Evolutionary conservation across 768 basidiomycete genomes (phyloP).

Genomic region (Boletus eberwhitei): DNA sequence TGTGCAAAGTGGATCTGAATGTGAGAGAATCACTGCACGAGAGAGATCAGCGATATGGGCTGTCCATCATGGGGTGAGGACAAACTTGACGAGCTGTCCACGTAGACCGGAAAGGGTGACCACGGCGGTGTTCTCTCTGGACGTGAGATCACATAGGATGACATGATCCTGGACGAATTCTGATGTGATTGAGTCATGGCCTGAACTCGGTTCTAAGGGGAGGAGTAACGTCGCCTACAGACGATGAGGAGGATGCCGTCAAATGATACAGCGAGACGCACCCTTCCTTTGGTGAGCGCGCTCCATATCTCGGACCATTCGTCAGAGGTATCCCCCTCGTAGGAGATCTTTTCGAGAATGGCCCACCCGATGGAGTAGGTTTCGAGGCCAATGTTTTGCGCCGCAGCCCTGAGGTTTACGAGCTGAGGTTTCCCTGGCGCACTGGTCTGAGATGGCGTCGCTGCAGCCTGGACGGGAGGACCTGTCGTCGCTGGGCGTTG

Average conservation of each 20-base stretch:
- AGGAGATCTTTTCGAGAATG: slow-evolving; percentile 68
- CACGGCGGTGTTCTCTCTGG: slow-evolving; percentile 46
- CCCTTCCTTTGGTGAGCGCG: slow-evolving; percentile 64
- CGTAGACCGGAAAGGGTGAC: slow-evolving; percentile 84
- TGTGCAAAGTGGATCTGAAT: slow-evolving; percentile 43
- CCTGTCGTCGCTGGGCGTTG: slow-evolving; percentile 56
- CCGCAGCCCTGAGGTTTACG: slow-evolving; percentile 70
- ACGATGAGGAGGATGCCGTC: neutral
- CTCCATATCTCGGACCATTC: slow-evolving; percentile 75
- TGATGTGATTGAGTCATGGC: slow-evolving; percentile 55
- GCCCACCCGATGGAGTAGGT: slow-evolving; percentile 67
- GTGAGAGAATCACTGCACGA: slow-evolving; percentile 35
- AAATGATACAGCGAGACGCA: slow-evolving; percentile 29
- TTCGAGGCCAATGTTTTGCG: slow-evolving; percentile 66
- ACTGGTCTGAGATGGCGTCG: slow-evolving; percentile 47
- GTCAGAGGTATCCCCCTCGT: slow-evolving; percentile 44
- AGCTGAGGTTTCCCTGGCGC: slow-evolving; percentile 68
- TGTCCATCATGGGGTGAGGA: slow-evolving; percentile 28
- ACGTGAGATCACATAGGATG: slow-evolving; percentile 55
- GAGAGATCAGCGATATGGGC: slow-evolving; percentile 28
- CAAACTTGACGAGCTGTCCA: slow-evolving; percentile 63
- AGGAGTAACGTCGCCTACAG: slow-evolving; percentile 75
- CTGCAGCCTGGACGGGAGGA: slow-evolving; percentile 30
- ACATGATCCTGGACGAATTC: slow-evolving; percentile 86
- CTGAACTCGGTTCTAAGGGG: slow-evolving; percentile 57